Conservation (phyloP, 169 alveolate genomes). For the Amoebophrya sp. region DNA sequence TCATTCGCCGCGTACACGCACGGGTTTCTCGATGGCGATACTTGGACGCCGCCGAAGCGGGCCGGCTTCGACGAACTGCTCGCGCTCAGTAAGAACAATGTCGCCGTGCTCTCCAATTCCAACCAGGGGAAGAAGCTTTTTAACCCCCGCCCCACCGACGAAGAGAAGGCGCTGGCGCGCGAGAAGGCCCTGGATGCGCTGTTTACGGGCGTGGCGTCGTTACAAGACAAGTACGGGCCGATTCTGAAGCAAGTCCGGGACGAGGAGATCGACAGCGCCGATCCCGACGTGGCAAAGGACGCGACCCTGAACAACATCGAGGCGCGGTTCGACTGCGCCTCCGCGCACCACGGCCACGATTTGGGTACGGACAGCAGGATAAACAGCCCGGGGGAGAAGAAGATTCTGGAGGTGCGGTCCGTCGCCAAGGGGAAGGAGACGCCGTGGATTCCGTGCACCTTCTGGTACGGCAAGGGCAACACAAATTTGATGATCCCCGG, state of each 20-base stretch:
- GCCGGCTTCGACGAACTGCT: background rate
- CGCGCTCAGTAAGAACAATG: too few species aligned
- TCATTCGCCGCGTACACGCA: background rate
- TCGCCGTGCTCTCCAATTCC: too few species aligned
- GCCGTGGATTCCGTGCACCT: background rate
- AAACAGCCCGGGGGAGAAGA: background rate
- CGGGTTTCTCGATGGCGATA: background rate
- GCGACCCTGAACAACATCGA: background rate
- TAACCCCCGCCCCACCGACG: too few species aligned
- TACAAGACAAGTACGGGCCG: too few species aligned
- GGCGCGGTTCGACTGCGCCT: background rate
- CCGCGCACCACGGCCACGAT: background rate
- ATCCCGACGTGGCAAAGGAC: background rate
- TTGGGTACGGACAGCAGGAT: background rate
- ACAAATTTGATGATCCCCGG: background rate
- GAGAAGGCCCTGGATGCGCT: too few species aligned
- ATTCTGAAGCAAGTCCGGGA: background rate
- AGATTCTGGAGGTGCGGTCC: background rate
- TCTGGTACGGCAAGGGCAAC: background rate
- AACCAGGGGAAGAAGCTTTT: too few species aligned
- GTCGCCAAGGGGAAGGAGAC: background rate
- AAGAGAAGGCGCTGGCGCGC: too few species aligned
- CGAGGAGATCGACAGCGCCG: too few species aligned
- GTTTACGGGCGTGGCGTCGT: too few species aligned
- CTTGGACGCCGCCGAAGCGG: background rate